phyloP scores from a whole-genome alignment of 2,329 filamentous ascomycete genomes.

The Helicocarpus griseus region DNA sequence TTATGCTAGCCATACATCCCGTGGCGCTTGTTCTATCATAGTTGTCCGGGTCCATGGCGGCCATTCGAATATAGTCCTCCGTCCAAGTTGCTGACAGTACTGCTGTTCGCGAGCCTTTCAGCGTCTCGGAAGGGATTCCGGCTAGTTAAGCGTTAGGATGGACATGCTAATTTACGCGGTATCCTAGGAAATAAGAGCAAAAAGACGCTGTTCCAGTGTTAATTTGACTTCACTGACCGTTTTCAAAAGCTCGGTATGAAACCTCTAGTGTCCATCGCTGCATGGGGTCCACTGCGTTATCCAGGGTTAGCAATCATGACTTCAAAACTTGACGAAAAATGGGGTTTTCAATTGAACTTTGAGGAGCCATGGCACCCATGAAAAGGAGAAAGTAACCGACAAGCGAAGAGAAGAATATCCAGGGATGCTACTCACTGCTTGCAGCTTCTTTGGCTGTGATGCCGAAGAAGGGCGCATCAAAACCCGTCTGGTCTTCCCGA shows the following conservation, averaged over 20 bases:
- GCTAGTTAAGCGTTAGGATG: slow-evolving; percentile 5
- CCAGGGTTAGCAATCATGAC: background rate
- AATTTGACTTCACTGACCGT: slow-evolving; percentile 7
- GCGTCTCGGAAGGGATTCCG: slow-evolving; percentile 8
- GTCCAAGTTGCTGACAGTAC: slow-evolving; percentile 10
- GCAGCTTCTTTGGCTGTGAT: slow-evolving; percentile 6
- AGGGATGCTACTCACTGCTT: background rate
- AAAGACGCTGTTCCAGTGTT: background rate
- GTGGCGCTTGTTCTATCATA: background rate
- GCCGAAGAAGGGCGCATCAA: slow-evolving; percentile 12
- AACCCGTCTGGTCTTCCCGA: slow-evolving; percentile 8
- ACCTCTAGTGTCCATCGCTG: slow-evolving; percentile 15
- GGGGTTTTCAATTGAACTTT: background rate
- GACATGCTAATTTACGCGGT: no score
- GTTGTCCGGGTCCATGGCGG: background rate
- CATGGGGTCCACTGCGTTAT: slow-evolving; percentile 14
- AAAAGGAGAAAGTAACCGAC: background rate
- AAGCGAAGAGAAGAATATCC: background rate
- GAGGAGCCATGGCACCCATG: background rate
- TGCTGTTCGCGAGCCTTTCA: slow-evolving; percentile 10
- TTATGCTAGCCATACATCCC: slow-evolving; percentile 11
- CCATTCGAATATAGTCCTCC: slow-evolving; percentile 11
- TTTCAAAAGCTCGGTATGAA: slow-evolving; percentile 11
- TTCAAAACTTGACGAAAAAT: background rate
- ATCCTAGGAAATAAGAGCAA: background rate